These are phyloP conservation scores for Cercophora newfieldiana DNA, from an alignment of 495 filamentous ascomycete species.

Conservation along the genomic window DNA sequence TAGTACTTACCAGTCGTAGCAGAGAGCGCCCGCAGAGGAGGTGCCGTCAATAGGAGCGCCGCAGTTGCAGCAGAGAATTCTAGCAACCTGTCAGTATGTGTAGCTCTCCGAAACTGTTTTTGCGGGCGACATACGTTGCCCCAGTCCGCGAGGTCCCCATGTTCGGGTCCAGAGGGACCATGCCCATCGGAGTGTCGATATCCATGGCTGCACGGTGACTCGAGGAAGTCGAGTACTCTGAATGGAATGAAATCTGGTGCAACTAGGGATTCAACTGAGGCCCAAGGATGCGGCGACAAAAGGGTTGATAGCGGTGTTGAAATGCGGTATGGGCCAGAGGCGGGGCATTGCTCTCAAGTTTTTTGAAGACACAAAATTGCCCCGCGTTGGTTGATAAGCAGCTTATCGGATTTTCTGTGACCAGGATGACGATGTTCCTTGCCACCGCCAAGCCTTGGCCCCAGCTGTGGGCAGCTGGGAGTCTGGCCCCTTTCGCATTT, in stretches of 20 bases:
- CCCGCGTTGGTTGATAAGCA: conserved; percentile 27
- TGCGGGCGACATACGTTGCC: conserved; percentile 57
- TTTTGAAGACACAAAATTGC: conserved; percentile 20
- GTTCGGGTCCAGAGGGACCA: conserved; percentile 40
- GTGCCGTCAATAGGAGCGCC: conserved; percentile 92
- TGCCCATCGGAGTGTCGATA: conserved; percentile 62
- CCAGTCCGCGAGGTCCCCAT: conserved; percentile 47
- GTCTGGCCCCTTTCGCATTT: neutral
- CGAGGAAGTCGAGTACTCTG: neutral
- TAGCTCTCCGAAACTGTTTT: neutral
- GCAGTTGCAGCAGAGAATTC: conserved; percentile 93
- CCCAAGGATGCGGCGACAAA: neutral
- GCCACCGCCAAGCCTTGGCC: neutral
- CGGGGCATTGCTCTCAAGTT: conserved; percentile 17
- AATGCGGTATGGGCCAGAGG: neutral
- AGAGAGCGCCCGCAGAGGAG: conserved; percentile 81
- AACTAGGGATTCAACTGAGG: neutral
- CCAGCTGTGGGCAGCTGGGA: conserved; percentile 1
- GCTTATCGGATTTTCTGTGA: conserved; percentile 14
- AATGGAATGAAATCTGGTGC: neutral
- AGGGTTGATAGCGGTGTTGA: conserved; percentile 2
- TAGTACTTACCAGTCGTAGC: conserved; percentile 68
- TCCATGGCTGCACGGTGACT: conserved; percentile 54
- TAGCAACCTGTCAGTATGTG: conserved; percentile 36
- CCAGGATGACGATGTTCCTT: neutral